A percentile compares a stretch with the other conserved stretches of the same genome.
These are phyloP conservation scores for Iris macrosiphon DNA, from an alignment of 106 monocot species.

Conservation along the genomic window DNA sequence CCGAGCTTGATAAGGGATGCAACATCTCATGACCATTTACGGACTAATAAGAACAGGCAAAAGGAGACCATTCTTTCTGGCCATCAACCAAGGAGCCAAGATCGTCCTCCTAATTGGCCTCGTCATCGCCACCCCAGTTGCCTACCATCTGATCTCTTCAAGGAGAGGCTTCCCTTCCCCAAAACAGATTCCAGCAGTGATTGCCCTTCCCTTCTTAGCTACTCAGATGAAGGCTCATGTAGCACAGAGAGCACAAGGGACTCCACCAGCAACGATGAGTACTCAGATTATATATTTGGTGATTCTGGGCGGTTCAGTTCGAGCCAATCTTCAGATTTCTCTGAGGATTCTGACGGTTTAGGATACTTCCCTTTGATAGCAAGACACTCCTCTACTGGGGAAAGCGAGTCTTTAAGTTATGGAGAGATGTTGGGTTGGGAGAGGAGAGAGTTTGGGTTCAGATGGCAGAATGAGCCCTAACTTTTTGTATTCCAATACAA, in stretches of 20 bases:
- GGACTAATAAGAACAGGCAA: slow-evolving; percentile 5
- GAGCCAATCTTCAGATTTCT: slow-evolving; percentile 6
- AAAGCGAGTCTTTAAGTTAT: slow-evolving; percentile 1
- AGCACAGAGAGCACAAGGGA: slow-evolving; percentile 48
- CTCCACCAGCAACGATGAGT: slow-evolving; percentile 51
- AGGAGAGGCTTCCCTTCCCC: background rate
- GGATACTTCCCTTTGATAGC: slow-evolving; percentile 4
- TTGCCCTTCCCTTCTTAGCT: slow-evolving; percentile 34
- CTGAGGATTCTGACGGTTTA: slow-evolving; percentile 26
- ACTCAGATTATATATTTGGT: slow-evolving; percentile 27
- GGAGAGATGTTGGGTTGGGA: background rate
- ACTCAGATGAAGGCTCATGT: slow-evolving; percentile 51
- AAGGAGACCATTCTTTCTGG: background rate
- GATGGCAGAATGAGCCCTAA: slow-evolving; percentile 4
- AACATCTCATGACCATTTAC: slow-evolving; percentile 1
- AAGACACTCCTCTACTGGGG: background rate
- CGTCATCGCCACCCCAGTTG: background rate
- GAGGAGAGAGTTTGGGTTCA: background rate
- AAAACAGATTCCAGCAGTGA: slow-evolving; percentile 37
- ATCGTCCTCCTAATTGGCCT: background rate
- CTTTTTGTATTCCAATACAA: slow-evolving; percentile 38
- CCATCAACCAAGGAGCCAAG: background rate
- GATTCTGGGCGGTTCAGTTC: slow-evolving; percentile 9
- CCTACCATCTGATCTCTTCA: background rate
- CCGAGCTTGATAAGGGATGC: slow-evolving; percentile 19